These are phyloP conservation scores for Fusarium pseudoanthophilum DNA, from an alignment of 2,329 filamentous ascomycete genomes.

Conservation along the genomic window DNA sequence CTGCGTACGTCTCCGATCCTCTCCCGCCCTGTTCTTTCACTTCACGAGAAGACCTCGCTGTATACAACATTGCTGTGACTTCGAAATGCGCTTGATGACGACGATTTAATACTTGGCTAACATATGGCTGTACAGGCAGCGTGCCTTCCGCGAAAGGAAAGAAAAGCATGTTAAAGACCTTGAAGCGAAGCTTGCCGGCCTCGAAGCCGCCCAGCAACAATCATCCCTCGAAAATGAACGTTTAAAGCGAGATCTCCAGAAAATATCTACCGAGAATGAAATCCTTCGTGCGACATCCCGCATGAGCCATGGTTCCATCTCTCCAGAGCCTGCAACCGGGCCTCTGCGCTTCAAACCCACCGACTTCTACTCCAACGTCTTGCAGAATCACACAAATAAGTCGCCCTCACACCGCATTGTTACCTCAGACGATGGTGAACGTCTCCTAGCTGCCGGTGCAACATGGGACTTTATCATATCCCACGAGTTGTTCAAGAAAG, in stretches of 20 bases:
- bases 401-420: slow-evolving; percentile 75
- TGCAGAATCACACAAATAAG: slow-evolving; percentile 71
- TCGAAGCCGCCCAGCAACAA: slow-evolving; percentile 78
- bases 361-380: slow-evolving; percentile 74
- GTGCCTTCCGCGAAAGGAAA: slow-evolving; percentile 95
- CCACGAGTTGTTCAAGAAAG: slow-evolving; percentile 80
- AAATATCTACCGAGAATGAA: slow-evolving; percentile 89
- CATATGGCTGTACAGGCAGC: slow-evolving; percentile 70
- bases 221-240: slow-evolving; percentile 87
- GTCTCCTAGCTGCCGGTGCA: slow-evolving; percentile 77
- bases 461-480: slow-evolving; percentile 91
- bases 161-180: slow-evolving; percentile 94
- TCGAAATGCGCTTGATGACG: not conserved
- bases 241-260: slow-evolving; percentile 84
- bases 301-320: slow-evolving; percentile 53
- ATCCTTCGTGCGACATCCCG: slow-evolving; percentile 83
- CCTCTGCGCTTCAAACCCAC: slow-evolving; percentile 78
- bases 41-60: not conserved
- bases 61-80: not conserved
- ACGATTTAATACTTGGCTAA: slow-evolving; percentile 19
- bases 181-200: slow-evolving; percentile 81
- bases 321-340: slow-evolving; percentile 66
- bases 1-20: slow-evolving; percentile 61
- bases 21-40: not conserved
- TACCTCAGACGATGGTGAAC: slow-evolving; percentile 72